These are phyloP conservation scores for Penicillium sclerotiorum DNA, from an alignment of 2,329 filamentous ascomycete genomes.

Conservation along the genomic window DNA sequence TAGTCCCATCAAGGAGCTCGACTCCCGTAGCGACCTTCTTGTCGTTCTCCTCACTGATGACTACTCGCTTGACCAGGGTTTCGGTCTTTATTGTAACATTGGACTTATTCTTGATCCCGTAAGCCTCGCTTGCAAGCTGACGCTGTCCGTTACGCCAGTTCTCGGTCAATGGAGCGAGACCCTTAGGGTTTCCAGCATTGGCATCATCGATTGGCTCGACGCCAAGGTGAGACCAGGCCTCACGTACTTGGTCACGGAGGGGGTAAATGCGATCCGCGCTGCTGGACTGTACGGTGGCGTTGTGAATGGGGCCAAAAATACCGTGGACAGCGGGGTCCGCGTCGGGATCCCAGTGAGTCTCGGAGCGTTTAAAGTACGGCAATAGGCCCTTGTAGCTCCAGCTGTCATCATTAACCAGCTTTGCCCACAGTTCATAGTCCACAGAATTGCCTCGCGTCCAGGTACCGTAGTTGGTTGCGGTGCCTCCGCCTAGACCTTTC, in stretches of 20 bases:
- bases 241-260: slow-evolving; percentile 37
- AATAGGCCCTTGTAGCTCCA: slow-evolving; percentile 26
- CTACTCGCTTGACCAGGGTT: slow-evolving; percentile 22
- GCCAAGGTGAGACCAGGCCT: slow-evolving; percentile 44
- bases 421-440: slow-evolving; percentile 27
- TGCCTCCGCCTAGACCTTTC: slow-evolving; percentile 31
- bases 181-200: slow-evolving; percentile 32
- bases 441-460: slow-evolving; percentile 22
- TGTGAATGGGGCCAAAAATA: slow-evolving; percentile 9
- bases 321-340: background rate
- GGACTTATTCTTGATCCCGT: slow-evolving; percentile 19
- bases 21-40: slow-evolving; percentile 27
- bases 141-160: slow-evolving; percentile 29
- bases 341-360: slow-evolving; percentile 5
- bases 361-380: slow-evolving; percentile 22
- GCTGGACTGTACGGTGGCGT: slow-evolving; percentile 3
- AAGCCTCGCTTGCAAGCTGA: slow-evolving; percentile 31
- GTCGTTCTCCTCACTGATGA: slow-evolving; percentile 7
- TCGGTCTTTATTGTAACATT: slow-evolving; percentile 15
- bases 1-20: slow-evolving; percentile 24
- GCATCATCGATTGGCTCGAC: slow-evolving; percentile 26
- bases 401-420: slow-evolving; percentile 18
- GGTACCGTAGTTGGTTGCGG: slow-evolving; percentile 33
- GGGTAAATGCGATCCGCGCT: slow-evolving; percentile 39
- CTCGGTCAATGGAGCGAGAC: slow-evolving; percentile 33